Percentiles rank a stretch among this genome's conserved stretches.
Evolutionary conservation across 257 asterid genomes (phyloP).

Genomic region (Solanum rostratum): DNA sequence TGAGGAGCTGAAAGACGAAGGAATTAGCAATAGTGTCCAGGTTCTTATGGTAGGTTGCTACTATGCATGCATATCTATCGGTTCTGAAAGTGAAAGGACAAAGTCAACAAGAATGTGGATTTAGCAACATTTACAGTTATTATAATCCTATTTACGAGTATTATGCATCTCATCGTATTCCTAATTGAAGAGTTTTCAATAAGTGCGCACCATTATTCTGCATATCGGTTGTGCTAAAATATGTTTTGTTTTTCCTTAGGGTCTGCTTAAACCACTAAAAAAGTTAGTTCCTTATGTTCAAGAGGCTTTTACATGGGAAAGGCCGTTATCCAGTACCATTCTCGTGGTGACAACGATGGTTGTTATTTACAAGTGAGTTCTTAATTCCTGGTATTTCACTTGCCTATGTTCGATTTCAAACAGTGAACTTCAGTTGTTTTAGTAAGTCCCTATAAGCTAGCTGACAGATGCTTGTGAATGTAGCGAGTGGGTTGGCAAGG

Average conservation of each 20-base stretch:
- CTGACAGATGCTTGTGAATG: not conserved
- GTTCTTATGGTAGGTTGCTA: constrained; percentile 52
- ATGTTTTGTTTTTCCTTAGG: constrained; percentile 22
- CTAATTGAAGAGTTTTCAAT: not conserved
- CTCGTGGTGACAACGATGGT: constrained; percentile 23
- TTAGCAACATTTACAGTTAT: not conserved
- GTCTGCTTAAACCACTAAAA: constrained; percentile 45
- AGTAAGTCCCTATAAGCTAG: not conserved
- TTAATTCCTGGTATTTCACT: not conserved
- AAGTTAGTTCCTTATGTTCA: constrained; percentile 20
- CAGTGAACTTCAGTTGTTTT: not conserved
- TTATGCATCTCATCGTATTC: not conserved
- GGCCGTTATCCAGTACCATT: constrained; percentile 29
- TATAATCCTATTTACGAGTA: not conserved
- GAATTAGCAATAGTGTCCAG: constrained; percentile 59
- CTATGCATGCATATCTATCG: not conserved
- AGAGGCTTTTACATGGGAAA: constrained; percentile 51
- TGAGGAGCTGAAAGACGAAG: constrained; percentile 62
- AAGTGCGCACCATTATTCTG: not conserved
- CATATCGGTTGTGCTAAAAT: not conserved
- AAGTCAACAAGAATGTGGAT: not conserved
- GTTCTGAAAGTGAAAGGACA: too few species aligned
- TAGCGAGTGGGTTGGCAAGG: constrained; percentile 80
- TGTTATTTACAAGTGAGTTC: constrained; percentile 57
- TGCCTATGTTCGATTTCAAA: not conserved